Evolutionary conservation across 2,329 filamentous ascomycete species (phyloP), one percentile per base, ranked within the genome.

Genomic region (Teratosphaeria destructans): DNA sequence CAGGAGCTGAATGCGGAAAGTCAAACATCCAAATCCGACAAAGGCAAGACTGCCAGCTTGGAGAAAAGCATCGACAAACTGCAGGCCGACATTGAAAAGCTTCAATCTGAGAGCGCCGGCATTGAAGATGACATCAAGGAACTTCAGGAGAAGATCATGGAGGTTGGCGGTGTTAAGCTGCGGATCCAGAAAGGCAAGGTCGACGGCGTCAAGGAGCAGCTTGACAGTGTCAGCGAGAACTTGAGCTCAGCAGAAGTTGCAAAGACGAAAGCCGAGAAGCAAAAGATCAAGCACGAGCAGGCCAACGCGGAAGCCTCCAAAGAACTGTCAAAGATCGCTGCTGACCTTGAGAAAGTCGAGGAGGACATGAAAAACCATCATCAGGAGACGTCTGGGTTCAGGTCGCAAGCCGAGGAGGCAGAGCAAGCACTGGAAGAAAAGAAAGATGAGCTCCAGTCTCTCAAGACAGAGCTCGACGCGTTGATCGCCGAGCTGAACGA

Each of bases 131-230:
- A 97, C 74, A 97, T 99, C 75, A 93, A 95, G 75, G 82, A 82
- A 23, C 80, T 99, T 1, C 93, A 99, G 72, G 87, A 94, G 80
- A 95, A 92, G 79, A 99, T 99, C 70, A 97, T 99, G 94, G 88
- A 96, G 74, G 87, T 96, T 63, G 94, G 94, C 70, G 94, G 94
- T 75, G 91, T 97, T 69, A 91, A 90, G 75, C 84, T 99, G 19
- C 87, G 94, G 59, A 84, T 87, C 19, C 93, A 99, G 72, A 92
- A 94, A 67, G 86, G 90, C 62, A 95, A 89, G 78, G 91, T 99
- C 37, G 93, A 97, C 71, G 83, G 86, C 6, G 78, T 95, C 64
- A 96, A 95, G 72, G 88, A 91, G 68, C 87, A 95, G 71, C 91
- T 97, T 59, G 80, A 87, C 55, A 84, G 86, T 12, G 81, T 95